Evolutionary conservation across 2,329 filamentous ascomycete species (phyloP), one percentile per base, ranked within the genome.

Genomic region (Colletotrichum lindemuthianum): DNA sequence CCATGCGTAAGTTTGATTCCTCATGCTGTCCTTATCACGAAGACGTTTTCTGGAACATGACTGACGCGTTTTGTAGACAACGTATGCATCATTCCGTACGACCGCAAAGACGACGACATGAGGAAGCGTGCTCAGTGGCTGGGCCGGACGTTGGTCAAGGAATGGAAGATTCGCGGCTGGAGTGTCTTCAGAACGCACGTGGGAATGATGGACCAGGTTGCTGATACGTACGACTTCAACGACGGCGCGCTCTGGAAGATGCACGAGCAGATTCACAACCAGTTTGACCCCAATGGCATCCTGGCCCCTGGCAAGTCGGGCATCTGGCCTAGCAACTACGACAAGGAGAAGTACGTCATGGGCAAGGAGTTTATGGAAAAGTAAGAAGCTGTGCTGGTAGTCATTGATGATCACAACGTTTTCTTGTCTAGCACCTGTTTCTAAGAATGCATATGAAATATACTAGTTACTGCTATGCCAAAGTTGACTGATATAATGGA

Each of bases 1-100:
- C 60, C 5, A 64, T 64, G 56, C 56, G 60, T 64, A 63, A 48
- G 60, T 32, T 5, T 9, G 7, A 0, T 10, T 0, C 6, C 1
- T 2, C 8, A 8, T 8, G 7, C 15, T 0, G 0, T 33, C 1
- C 11, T 2, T 1, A 8, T 12, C 8, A 10, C 10, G 5, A 45
- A 15, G 2, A 11, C 4, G 41, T 8, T 43, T 24, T 24, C 24
- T 24, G 24, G 41, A 24, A 24, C 3, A n/a, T 24, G 10, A 9
- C 44, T 57, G 9, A 57, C 54, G 13, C 3, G 6, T 11, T 8
- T 6, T 13, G 2, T 3, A 58, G 60, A 85, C 68, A 86, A 86
- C 63, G 79, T 84, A 2, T 82, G 82, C 60, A 81, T 87, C 44
- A 77, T 86, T 16, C 56, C 56, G 1, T 87, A 83, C 69, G 78